Percentiles rank a stretch among this genome's conserved stretches.
These are phyloP conservation scores for Macrophomina phaseolina DNA, from an alignment of 2,329 filamentous ascomycete species.

Conservation along the genomic window DNA sequence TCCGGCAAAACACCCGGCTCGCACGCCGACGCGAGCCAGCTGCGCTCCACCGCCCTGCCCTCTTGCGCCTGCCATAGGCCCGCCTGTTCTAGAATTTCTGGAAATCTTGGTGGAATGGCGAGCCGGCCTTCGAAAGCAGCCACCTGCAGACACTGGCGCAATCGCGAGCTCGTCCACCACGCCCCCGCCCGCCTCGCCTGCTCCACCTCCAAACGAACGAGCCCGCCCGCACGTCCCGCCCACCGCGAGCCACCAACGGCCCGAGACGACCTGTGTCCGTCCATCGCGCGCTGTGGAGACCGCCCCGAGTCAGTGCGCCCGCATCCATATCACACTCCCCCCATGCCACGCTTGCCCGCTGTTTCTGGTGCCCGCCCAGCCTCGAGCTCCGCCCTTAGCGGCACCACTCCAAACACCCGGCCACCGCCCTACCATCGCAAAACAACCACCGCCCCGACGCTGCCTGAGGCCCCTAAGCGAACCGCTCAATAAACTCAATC, in stretches of 20 bases:
- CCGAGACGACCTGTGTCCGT: conserved; percentile 3
- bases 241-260: background rate
- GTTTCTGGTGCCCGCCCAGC: conserved; percentile 22
- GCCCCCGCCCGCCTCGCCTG: background rate
- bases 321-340: background rate
- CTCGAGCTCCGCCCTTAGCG: background rate
- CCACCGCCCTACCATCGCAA: background rate
- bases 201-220: conserved; percentile 6
- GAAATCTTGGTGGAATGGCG: conserved; percentile 18
- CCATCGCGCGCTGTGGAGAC: background rate
- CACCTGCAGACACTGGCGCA: background rate
- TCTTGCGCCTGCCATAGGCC: background rate
- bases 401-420: background rate
- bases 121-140: background rate
- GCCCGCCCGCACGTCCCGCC: background rate
- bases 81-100: conserved; percentile 20
- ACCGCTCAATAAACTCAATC: conserved; percentile 25
- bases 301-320: conserved; percentile 9
- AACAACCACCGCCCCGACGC: background rate
- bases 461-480: conserved; percentile 12
- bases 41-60: background rate
- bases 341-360: background rate
- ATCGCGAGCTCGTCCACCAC: background rate
- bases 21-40: background rate
- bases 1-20: conserved; percentile 2